Evolutionary conservation across 306 rosid genomes (phyloP).

Genomic region (cucumber (Cucumis sativus)): DNA sequence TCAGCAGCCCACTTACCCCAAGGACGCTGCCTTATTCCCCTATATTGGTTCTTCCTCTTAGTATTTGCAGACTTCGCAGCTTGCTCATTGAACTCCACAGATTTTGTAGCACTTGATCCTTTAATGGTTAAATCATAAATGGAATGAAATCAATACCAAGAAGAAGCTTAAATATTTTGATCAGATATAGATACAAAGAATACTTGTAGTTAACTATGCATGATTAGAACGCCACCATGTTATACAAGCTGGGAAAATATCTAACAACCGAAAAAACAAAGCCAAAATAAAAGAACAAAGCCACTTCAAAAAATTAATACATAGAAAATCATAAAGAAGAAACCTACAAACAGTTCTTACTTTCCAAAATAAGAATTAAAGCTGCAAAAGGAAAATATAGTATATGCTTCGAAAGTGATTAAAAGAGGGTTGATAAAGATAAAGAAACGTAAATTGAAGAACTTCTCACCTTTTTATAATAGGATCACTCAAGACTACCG

Average conservation of each 20-base stretch:
- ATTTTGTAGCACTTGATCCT: constrained; percentile 39
- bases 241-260: not conserved
- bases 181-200: not conserved
- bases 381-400: not conserved
- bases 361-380: not conserved
- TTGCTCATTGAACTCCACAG: constrained; percentile 36
- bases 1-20: constrained; percentile 99
- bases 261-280: not conserved
- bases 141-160: not conserved
- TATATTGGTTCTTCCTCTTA: constrained; percentile 73
- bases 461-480: not conserved
- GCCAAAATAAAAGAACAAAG: not conserved
- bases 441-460: not conserved
- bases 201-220: not conserved
- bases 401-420: not conserved
- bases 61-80: constrained; percentile 60
- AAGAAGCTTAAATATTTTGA: not conserved
- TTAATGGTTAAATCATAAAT: constrained; percentile 6
- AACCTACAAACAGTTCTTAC: not conserved
- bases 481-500: not conserved
- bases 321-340: not conserved
- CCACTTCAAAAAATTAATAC: not conserved
- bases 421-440: not conserved
- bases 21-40: constrained; percentile 97
- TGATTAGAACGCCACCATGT: not conserved